phyloP scores from a whole-genome alignment of 352 stramenopile genomes.

The Pythium brassicae region DNA sequence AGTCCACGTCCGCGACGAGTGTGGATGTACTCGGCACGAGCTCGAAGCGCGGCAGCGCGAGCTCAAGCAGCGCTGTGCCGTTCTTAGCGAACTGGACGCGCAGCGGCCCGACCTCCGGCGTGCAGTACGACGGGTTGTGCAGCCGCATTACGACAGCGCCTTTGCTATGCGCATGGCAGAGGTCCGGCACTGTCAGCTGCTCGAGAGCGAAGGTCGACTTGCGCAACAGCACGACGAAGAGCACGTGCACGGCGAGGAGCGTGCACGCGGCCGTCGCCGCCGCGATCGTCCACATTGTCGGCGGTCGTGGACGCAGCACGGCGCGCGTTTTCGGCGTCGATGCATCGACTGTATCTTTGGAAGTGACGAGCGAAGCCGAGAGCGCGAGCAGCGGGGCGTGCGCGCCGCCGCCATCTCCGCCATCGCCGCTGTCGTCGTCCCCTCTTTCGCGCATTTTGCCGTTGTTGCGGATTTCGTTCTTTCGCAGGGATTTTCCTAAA shows the following conservation, averaged over 20 bases:
- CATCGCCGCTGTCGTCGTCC: background rate
- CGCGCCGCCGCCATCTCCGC: background rate
- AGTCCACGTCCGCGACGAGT: conserved; percentile 38
- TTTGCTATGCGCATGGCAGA: conserved; percentile 51
- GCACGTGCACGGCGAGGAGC: conserved; percentile 47
- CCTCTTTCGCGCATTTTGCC: background rate
- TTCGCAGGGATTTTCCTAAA: background rate
- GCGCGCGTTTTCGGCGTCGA: too few species aligned
- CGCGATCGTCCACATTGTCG: conserved; percentile 17
- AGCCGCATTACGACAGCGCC: conserved; percentile 56
- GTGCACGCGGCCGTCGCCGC: conserved; percentile 16
- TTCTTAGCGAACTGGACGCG: conserved; percentile 55
- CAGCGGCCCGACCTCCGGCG: conserved; percentile 51
- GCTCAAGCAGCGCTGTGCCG: conserved; percentile 34
- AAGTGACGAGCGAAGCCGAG: background rate
- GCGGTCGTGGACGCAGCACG: background rate
- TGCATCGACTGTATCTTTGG: too few species aligned
- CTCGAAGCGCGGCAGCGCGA: conserved; percentile 50
- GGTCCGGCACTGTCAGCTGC: conserved; percentile 59
- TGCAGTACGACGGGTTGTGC: conserved; percentile 77
- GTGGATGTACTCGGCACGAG: conserved; percentile 44
- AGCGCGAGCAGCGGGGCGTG: background rate
- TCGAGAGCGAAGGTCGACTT: conserved; percentile 56
- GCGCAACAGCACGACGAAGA: conserved; percentile 59
- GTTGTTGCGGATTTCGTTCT: background rate